Conservation (phyloP, 768 basidiomycete species). For the Trametes villosa region DNA sequence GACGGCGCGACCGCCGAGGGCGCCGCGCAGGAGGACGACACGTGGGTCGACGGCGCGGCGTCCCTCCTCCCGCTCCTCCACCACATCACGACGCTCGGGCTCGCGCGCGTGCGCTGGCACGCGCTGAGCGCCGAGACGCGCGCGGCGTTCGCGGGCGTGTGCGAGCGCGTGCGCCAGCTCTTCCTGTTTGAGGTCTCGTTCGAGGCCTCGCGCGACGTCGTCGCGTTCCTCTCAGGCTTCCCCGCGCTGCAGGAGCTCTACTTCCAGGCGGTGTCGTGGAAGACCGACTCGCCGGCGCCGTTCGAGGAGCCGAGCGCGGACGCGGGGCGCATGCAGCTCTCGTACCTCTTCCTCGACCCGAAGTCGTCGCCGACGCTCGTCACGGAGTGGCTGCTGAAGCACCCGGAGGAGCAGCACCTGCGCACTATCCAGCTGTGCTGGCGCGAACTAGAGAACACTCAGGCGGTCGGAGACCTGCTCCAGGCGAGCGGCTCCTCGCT, state of each 20-base stretch:
- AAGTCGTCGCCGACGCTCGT: constrained; percentile 35
- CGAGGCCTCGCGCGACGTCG: constrained; percentile 30
- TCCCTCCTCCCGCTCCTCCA: constrained; percentile 24
- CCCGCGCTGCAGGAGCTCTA: constrained; percentile 32
- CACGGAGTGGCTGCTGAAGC: constrained; percentile 34
- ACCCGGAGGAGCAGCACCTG: constrained; percentile 30
- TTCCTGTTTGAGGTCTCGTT: constrained; percentile 36
- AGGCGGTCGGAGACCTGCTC: constrained; percentile 31
- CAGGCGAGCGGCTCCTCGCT: constrained; percentile 32
- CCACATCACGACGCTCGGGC: constrained; percentile 26
- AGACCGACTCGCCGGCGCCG: constrained; percentile 26
- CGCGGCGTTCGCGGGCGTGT: constrained; percentile 26
- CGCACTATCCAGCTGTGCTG: constrained; percentile 36
- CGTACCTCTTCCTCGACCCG: constrained; percentile 34
- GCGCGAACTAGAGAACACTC: constrained; percentile 32
- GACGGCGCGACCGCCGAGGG: constrained; percentile 19
- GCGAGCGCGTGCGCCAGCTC: constrained; percentile 25
- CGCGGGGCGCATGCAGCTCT: constrained; percentile 26
- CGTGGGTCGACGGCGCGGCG: constrained; percentile 27
- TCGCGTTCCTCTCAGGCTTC: constrained; percentile 33
- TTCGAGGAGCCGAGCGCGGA: constrained; percentile 8
- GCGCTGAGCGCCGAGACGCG: constrained; percentile 28
- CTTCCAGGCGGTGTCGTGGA: constrained; percentile 36
- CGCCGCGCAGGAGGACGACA: constrained; percentile 27
- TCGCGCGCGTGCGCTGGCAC: constrained; percentile 32